Evolutionary conservation across 768 basidiomycete genomes (phyloP).

Genomic region (Hericium coralloides): DNA sequence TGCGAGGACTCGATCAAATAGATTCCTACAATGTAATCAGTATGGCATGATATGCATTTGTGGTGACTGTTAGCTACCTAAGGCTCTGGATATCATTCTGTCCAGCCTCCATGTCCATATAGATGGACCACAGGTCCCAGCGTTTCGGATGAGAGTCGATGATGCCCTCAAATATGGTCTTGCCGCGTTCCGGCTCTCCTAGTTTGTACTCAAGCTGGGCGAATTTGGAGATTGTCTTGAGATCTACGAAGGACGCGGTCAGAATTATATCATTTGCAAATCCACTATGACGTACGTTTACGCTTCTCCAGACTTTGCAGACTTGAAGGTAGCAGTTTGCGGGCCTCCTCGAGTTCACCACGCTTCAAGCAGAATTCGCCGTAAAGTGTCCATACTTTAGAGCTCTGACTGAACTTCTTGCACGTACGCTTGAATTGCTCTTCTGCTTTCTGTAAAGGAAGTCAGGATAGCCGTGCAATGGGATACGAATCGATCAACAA

Average conservation of each 20-base stretch:
- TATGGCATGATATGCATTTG: background rate
- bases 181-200: slow-evolving; percentile 90
- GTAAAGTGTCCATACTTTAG: slow-evolving; percentile 89
- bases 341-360: slow-evolving; percentile 68
- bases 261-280: background rate
- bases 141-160: slow-evolving; percentile 92
- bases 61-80: slow-evolving; percentile 37
- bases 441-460: slow-evolving; percentile 66
- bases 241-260: slow-evolving; percentile 41
- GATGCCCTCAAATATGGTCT: slow-evolving; percentile 94
- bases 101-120: slow-evolving; percentile 91
- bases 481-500: slow-evolving; percentile 10
- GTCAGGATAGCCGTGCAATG: background rate
- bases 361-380: slow-evolving; percentile 74
- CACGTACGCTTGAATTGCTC: slow-evolving; percentile 80
- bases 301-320: slow-evolving; percentile 88
- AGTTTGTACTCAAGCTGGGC: slow-evolving; percentile 92
- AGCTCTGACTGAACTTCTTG: slow-evolving; percentile 92
- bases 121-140: slow-evolving; percentile 92
- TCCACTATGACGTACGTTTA: slow-evolving; percentile 59
- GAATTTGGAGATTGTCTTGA: slow-evolving; percentile 93
- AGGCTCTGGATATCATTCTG: slow-evolving; percentile 72
- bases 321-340: slow-evolving; percentile 79
- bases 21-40: slow-evolving; percentile 38
- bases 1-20: slow-evolving; percentile 80